These are phyloP conservation scores for Botrytis deweyae DNA, from an alignment of 2,329 filamentous ascomycete species.

Conservation along the genomic window DNA sequence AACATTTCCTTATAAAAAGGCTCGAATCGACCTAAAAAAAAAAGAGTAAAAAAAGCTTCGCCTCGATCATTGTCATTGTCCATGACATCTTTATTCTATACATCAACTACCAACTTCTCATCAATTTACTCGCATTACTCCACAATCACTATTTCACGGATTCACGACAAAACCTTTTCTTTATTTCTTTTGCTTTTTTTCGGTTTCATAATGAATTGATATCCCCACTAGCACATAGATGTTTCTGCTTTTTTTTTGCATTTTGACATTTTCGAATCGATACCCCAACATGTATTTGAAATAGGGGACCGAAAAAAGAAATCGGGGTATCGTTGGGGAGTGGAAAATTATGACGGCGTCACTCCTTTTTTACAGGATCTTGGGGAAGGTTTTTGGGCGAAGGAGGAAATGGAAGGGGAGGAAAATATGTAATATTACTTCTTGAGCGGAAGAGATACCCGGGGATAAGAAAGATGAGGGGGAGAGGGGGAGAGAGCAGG, in stretches of 20 bases:
- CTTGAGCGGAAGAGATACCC: background rate
- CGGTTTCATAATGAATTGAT: constrained; percentile 26
- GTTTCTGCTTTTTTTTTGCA: constrained; percentile 21
- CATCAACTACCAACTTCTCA: background rate
- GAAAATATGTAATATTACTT: constrained; percentile 14
- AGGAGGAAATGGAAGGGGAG: background rate
- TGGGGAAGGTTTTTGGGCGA: background rate
- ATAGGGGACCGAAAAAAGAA: constrained; percentile 9
- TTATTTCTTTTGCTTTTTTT: constrained; percentile 9
- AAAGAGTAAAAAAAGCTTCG: background rate
- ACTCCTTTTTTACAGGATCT: constrained; percentile 17
- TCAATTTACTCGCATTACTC: background rate
- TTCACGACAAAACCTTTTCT: background rate
- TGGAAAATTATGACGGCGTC: constrained; percentile 23
- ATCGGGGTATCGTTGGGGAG: constrained; percentile 8
- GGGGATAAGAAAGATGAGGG: background rate
- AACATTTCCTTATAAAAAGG: constrained; percentile 35
- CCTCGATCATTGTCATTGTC: constrained; percentile 15
- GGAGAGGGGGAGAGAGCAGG: background rate
- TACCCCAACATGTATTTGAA: constrained; percentile 8
- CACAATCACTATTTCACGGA: background rate
- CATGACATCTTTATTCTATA: constrained; percentile 10
- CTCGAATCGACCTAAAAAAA: constrained; percentile 15
- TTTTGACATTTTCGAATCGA: background rate
- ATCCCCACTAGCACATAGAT: constrained; percentile 33